Percentiles rank a stretch among this genome's conserved stretches.
Conservation (phyloP, 352 stramenopile genomes). For the Globisporangium viniferum region DNA sequence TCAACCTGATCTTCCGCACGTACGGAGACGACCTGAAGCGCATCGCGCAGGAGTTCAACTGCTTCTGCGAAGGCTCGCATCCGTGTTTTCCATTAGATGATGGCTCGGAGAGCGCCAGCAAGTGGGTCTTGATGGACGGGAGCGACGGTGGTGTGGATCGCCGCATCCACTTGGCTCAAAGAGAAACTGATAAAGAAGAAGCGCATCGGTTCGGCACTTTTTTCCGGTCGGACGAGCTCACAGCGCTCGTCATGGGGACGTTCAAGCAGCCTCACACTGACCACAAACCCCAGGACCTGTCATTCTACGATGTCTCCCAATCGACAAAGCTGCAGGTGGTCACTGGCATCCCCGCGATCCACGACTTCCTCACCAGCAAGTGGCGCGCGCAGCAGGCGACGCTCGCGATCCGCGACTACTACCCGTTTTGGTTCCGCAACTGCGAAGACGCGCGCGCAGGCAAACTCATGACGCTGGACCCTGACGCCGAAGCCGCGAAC, state of each 20-base stretch:
- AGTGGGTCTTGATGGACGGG: conserved; percentile 44
- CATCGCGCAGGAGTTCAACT: conserved; percentile 76
- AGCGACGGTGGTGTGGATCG: conserved; percentile 45
- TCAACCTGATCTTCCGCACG: conserved; percentile 79
- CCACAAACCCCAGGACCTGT: conserved; percentile 11
- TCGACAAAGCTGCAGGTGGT: conserved; percentile 26
- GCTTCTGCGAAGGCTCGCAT: conserved; percentile 65
- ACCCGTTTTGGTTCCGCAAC: conserved; percentile 68
- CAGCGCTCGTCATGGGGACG: conserved; percentile 66
- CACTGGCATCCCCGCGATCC: conserved; percentile 40
- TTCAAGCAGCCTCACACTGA: conserved; percentile 52
- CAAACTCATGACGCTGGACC: conserved; percentile 58
- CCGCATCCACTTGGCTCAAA: conserved; percentile 37
- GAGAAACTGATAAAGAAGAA: too few species aligned
- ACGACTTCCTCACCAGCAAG: conserved; percentile 40
- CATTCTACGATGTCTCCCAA: conserved; percentile 34
- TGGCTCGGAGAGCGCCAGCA: not conserved
- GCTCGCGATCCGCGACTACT: conserved; percentile 74
- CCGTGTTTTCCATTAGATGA: conserved; percentile 36
- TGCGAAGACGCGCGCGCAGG: conserved; percentile 43
- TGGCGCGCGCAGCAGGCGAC: conserved; percentile 55
- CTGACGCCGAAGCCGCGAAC: conserved; percentile 13
- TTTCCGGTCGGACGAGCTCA: conserved; percentile 42
- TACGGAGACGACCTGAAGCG: conserved; percentile 66
- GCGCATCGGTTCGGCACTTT: conserved; percentile 59